Evolutionary conservation across 164 flowering plant species (phyloP).

Genomic region (Buxus sempervirens): DNA sequence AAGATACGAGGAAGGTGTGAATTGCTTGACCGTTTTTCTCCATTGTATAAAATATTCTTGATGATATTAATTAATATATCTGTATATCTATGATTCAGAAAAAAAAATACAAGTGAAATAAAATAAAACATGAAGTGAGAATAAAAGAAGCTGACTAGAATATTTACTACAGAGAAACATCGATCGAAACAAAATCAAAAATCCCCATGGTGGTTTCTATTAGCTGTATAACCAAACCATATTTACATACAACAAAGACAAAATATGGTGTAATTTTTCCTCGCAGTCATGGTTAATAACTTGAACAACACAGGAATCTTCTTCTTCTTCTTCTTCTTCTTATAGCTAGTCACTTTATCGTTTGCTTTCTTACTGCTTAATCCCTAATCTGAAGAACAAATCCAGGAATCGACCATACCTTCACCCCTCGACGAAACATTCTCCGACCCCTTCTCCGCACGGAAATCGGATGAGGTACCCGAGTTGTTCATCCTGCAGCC

Average conservation of each 20-base stretch:
- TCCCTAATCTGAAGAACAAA: constrained; percentile 45
- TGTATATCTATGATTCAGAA: no score
- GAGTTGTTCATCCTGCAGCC: constrained; percentile 37
- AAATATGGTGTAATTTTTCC: background rate
- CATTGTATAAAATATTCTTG: background rate
- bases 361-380: background rate
- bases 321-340: background rate
- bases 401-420: constrained; percentile 61
- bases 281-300: background rate
- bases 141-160: constrained; percentile 3
- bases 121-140: no score
- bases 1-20: constrained; percentile 7
- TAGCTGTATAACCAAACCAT: background rate
- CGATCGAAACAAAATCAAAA: constrained; percentile 7
- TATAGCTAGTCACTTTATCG: background rate
- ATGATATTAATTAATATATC: no score
- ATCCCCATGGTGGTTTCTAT: constrained; percentile 14
- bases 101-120: no score
- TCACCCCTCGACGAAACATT: constrained; percentile 43
- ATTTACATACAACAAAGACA: constrained; percentile 16
- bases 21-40: background rate
- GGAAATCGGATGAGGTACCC: constrained; percentile 28
- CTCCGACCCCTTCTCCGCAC: constrained; percentile 39
- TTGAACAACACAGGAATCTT: background rate
- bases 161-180: background rate